These are phyloP conservation scores for Yamadazyma triangularis DNA, from an alignment of 1,139 yeast genomes.

Conservation along the genomic window DNA sequence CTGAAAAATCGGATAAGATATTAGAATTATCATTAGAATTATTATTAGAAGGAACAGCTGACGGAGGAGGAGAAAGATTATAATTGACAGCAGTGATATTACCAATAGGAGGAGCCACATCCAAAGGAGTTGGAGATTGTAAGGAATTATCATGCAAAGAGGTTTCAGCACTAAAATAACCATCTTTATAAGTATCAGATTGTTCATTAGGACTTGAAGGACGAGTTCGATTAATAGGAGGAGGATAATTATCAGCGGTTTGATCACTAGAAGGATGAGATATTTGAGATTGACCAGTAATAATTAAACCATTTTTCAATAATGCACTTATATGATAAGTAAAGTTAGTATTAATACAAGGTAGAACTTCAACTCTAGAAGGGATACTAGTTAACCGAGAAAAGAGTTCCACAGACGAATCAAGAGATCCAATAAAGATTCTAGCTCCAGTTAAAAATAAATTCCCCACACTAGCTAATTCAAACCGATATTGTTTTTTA, in stretches of 20 bases:
- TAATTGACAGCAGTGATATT: conserved; percentile 11
- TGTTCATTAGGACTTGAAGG: conserved; percentile 34
- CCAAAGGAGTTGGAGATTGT: too few species aligned
- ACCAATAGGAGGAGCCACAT: conserved; percentile 7
- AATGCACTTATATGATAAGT: conserved; percentile 83
- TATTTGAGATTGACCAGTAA: conserved; percentile 93
- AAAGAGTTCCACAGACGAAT: conserved; percentile 76
- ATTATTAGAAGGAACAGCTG: background rate
- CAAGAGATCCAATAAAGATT: conserved; percentile 77
- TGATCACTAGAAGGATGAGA: conserved; percentile 64
- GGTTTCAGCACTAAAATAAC: background rate
- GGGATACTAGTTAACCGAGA: conserved; percentile 64
- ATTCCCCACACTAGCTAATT: conserved; percentile 82
- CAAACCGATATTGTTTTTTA: conserved; percentile 58
- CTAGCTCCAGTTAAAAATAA: conserved; percentile 79
- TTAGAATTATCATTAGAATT: conserved; percentile 4
- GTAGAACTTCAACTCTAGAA: conserved; percentile 54
- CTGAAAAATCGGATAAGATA: conserved; percentile 13
- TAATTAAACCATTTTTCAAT: conserved; percentile 62
- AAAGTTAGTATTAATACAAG: conserved; percentile 80
- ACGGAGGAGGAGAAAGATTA: conserved; percentile 3
- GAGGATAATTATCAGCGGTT: conserved; percentile 28
- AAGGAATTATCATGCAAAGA: too few species aligned
- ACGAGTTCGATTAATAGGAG: conserved; percentile 33
- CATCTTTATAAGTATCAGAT: conserved; percentile 1